These are phyloP conservation scores for Ochromonas danica DNA, from an alignment of 108 stramenopile genomes.

Conservation along the genomic window DNA sequence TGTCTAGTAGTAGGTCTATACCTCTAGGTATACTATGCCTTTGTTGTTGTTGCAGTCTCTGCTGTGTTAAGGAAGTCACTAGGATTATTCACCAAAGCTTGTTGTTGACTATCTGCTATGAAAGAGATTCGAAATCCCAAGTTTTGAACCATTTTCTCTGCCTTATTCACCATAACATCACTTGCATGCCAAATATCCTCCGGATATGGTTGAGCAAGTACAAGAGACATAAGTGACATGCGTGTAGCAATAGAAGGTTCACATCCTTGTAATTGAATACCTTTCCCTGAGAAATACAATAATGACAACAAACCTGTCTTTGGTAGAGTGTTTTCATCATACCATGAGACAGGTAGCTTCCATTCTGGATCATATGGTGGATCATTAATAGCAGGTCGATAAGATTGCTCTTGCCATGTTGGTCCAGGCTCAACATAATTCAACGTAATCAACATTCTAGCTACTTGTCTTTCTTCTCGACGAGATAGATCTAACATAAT, in stretches of 20 bases:
- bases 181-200: not conserved
- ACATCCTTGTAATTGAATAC: not conserved
- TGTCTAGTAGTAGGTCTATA: too few relatives aligned
- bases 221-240: not conserved
- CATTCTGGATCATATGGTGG: not conserved
- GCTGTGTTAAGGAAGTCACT: too few relatives aligned
- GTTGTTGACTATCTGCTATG: too few relatives aligned
- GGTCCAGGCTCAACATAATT: not conserved
- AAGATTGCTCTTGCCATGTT: not conserved
- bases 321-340: not conserved
- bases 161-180: not conserved
- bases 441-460: not conserved
- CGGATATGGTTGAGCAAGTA: not conserved
- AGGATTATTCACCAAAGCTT: too few relatives aligned
- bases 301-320: not conserved
- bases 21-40: too few relatives aligned
- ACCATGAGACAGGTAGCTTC: constrained; percentile 5
- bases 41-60: too few relatives aligned
- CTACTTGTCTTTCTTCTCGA: constrained; percentile 3
- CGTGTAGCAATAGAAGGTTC: not conserved
- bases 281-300: constrained; percentile 2
- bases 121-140: too few relatives aligned
- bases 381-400: not conserved
- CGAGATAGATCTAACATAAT: not conserved
- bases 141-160: too few relatives aligned